Evolutionary conservation across 2,329 filamentous ascomycete species (phyloP).

Genomic region (Alternaria brassicicola): DNA sequence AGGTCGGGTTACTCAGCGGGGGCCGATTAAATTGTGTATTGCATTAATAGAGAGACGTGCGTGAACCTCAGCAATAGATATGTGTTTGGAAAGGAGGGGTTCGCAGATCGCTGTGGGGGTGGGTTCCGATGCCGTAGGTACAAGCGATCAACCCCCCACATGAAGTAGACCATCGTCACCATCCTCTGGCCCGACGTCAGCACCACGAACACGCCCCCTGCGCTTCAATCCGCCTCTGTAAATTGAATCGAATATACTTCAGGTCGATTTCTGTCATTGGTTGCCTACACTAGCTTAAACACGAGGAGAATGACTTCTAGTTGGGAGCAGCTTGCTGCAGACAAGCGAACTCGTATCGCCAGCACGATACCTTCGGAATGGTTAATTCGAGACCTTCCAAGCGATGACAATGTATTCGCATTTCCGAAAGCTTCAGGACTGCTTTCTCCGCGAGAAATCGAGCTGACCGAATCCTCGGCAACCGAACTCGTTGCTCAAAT

Average conservation of each 20-base stretch:
- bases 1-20: not conserved
- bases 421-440: slow-evolving; percentile 27
- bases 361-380: slow-evolving; percentile 35
- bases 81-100: not conserved
- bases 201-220: not conserved
- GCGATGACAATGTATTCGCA: slow-evolving; percentile 18
- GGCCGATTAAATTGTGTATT: not conserved
- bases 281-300: not conserved
- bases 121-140: not conserved
- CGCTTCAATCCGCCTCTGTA: not conserved
- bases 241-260: not conserved
- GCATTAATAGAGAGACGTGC: not conserved
- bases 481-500: slow-evolving; percentile 27
- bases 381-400: slow-evolving; percentile 14
- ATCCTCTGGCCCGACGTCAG: not conserved
- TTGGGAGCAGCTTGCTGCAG: slow-evolving; percentile 29
- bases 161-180: not conserved
- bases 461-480: slow-evolving; percentile 33
- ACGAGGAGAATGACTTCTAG: not conserved
- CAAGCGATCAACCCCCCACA: not conserved
- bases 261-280: not conserved
- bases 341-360: slow-evolving; percentile 25
- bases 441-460: slow-evolving; percentile 30
- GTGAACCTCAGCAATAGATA: not conserved
- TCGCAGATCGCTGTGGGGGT: not conserved